Evolutionary conservation across 2,329 filamentous ascomycete genomes (phyloP).

Genomic region (Ophiostoma sp.): DNA sequence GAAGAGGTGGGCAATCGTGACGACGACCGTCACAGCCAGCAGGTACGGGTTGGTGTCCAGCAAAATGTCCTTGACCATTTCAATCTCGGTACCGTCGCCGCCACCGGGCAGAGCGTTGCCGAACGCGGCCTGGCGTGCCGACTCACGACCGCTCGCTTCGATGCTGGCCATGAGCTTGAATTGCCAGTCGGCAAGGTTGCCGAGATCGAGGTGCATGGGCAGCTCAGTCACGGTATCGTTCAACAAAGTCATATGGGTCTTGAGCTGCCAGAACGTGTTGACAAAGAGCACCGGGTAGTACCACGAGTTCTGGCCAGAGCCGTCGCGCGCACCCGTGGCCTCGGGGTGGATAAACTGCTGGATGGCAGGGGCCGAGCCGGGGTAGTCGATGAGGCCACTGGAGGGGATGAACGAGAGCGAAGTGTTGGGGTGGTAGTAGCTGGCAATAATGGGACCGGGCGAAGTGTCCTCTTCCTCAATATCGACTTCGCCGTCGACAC

Average conservation of each 20-base stretch:
- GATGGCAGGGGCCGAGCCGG: conserved; percentile 68
- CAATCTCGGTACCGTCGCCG: conserved; percentile 89
- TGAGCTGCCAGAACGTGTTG: conserved; percentile 97
- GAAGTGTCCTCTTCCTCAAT: conserved; percentile 34
- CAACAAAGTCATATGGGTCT: conserved; percentile 83
- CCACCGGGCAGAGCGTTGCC: conserved; percentile 71
- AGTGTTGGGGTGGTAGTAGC: conserved; percentile 94
- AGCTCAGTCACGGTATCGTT: conserved; percentile 85
- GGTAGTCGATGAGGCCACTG: conserved; percentile 67
- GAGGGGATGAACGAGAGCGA: conserved; percentile 85
- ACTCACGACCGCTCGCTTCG: conserved; percentile 84
- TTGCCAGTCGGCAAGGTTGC: conserved; percentile 84
- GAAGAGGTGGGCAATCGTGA: conserved; percentile 87
- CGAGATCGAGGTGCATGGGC: conserved; percentile 79
- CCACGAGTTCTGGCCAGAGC: conserved; percentile 84
- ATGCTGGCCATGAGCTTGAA: conserved; percentile 82
- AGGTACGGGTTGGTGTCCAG: conserved; percentile 93
- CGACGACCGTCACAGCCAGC: conserved; percentile 77
- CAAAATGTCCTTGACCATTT: conserved; percentile 95
- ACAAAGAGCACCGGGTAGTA: conserved; percentile 87
- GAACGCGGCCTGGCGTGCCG: conserved; percentile 72
- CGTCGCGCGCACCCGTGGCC: conserved; percentile 76
- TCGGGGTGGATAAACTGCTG: conserved; percentile 80
- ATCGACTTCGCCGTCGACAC: conserved; percentile 53
- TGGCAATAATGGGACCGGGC: conserved; percentile 68